Percentiles rank a stretch among this genome's conserved stretches.
These are phyloP conservation scores for Irpex rosettiformis DNA, from an alignment of 1,284 basidiomycete species.

Conservation along the genomic window DNA sequence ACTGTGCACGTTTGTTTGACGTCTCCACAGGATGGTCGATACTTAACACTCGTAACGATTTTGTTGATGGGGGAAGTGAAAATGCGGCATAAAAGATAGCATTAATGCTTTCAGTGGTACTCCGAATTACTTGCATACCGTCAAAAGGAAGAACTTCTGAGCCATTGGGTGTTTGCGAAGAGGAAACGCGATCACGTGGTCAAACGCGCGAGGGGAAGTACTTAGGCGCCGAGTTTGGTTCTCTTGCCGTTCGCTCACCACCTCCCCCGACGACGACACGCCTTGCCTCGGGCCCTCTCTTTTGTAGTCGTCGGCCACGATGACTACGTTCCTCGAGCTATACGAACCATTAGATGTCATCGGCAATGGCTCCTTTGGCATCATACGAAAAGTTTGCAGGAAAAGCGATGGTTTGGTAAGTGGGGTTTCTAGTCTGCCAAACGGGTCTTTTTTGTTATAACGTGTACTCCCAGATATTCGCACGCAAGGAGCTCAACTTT, in stretches of 20 bases:
- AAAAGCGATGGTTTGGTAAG: constrained; percentile 79
- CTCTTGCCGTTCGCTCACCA: not conserved
- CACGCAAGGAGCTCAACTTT: constrained; percentile 94
- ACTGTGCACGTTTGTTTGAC: too few relatives aligned
- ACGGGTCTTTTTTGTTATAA: not conserved
- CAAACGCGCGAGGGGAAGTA: not conserved
- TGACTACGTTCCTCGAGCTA: constrained; percentile 56
- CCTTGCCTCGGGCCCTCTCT: not conserved
- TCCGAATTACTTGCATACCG: too few relatives aligned
- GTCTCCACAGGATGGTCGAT: too few relatives aligned
- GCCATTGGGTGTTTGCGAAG: too few relatives aligned
- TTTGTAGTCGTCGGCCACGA: constrained; percentile 12
- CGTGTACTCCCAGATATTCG: constrained; percentile 60
- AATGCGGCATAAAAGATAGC: too few relatives aligned
- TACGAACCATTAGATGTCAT: constrained; percentile 91
- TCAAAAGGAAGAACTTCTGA: too few relatives aligned
- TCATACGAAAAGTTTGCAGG: constrained; percentile 89
- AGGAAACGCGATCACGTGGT: not conserved
- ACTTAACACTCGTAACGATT: too few relatives aligned
- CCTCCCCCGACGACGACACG: not conserved
- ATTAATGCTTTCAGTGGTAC: too few relatives aligned
- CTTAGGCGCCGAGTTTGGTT: not conserved
- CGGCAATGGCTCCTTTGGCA: constrained; percentile 96
- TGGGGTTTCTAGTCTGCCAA: not conserved
- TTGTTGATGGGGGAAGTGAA: too few relatives aligned